Percentiles rank a stretch among this genome's conserved stretches.
phyloP scores from a whole-genome alignment of 345 rosid species.

The Brassica cretica region DNA sequence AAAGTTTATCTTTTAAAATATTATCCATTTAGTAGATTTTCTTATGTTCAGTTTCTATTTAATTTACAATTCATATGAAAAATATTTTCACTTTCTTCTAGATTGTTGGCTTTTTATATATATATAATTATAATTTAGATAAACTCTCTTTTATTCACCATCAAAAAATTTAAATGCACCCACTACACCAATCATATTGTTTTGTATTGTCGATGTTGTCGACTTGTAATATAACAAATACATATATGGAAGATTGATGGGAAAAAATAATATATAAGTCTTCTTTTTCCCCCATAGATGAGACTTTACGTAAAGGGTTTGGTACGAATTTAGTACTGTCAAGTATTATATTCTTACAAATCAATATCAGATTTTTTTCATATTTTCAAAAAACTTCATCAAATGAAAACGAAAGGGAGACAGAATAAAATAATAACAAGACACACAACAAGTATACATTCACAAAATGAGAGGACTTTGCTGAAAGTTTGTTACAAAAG shows the following conservation, averaged over 20 bases:
- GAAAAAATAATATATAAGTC: neutral
- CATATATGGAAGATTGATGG: neutral
- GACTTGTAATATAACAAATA: neutral
- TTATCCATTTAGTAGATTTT: neutral
- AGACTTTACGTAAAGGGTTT: neutral
- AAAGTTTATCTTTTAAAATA: neutral
- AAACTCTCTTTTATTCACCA: neutral
- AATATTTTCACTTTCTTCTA: neutral
- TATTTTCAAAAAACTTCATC: neutral
- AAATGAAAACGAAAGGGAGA: constrained; percentile 1
- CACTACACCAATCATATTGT: neutral
- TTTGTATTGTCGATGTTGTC: neutral
- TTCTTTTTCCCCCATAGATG: neutral
- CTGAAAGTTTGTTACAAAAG: constrained; percentile 38
- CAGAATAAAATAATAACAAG: constrained; percentile 6
- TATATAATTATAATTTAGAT: neutral
- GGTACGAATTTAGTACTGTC: constrained; percentile 20
- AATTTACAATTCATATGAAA: neutral
- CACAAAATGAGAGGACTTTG: constrained; percentile 35
- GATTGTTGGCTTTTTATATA: neutral
- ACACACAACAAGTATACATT: constrained; percentile 30
- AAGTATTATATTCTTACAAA: constrained; percentile 9
- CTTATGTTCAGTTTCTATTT: neutral
- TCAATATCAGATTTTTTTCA: neutral
- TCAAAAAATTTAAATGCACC: neutral